Conservation (phyloP, 768 basidiomycete genomes). For the Kwoniella newhampshirensis region DNA sequence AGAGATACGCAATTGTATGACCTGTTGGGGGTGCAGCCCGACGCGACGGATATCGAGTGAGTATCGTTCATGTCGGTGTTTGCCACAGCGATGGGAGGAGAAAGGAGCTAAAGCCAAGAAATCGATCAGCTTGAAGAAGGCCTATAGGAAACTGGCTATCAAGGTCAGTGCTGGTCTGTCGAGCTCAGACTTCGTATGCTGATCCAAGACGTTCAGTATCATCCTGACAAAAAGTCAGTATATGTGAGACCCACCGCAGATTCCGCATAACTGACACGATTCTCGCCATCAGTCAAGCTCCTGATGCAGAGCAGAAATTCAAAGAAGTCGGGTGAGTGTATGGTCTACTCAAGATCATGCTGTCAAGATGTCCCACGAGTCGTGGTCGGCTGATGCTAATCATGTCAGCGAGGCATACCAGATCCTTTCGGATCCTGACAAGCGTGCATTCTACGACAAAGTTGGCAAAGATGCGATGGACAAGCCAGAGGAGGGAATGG, state of each 20-base stretch:
- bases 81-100: not conserved
- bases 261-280: no score
- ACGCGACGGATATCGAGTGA: conserved; percentile 52
- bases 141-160: conserved; percentile 91
- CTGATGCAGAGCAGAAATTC: conserved; percentile 94
- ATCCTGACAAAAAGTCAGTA: conserved; percentile 99
- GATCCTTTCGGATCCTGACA: conserved; percentile 66
- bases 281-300: no score
- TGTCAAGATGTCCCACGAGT: not conserved
- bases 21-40: conserved; percentile 51
- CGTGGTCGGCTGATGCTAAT: not conserved
- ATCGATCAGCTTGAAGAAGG: conserved; percentile 84
- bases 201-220: conserved; percentile 61
- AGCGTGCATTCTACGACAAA: conserved; percentile 88
- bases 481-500: conserved; percentile 74
- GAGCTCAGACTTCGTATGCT: conserved; percentile 4
- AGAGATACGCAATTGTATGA: conserved; percentile 54
- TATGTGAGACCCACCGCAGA: no score
- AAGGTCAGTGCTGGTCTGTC: conserved; percentile 68
- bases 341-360: not conserved
- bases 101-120: conserved; percentile 15
- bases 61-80: conserved; percentile 5
- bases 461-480: conserved; percentile 85
- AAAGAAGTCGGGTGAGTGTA: conserved; percentile 80
- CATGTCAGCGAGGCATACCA: conserved; percentile 82